Percentiles rank a stretch among this genome's conserved stretches.
phyloP scores from a whole-genome alignment of 306 rosid genomes.

The Prunus padus region DNA sequence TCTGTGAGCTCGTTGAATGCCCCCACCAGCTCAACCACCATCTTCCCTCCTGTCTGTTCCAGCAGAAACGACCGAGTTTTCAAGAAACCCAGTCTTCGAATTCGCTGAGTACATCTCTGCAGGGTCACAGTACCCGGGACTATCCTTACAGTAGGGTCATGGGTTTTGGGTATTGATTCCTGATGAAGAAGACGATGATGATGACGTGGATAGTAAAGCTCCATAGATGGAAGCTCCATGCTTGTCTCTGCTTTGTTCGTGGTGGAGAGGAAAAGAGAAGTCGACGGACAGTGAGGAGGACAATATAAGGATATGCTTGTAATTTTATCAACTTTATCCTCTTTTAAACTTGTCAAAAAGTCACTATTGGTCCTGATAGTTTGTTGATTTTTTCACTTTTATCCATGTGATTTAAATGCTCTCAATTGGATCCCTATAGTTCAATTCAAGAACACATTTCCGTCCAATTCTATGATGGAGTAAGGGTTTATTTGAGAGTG shows the following conservation, averaged over 20 bases:
- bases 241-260: not conserved
- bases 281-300: not conserved
- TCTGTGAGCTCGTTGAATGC: conserved; percentile 78
- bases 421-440: too few species aligned
- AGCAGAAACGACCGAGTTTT: conserved; percentile 10
- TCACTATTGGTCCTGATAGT: too few species aligned
- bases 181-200: not conserved
- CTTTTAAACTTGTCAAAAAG: not conserved
- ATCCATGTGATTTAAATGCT: too few species aligned
- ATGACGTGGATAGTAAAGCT: conserved; percentile 10
- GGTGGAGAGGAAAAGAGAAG: not conserved
- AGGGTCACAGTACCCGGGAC: not conserved
- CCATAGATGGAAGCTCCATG: not conserved
- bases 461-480: too few species aligned
- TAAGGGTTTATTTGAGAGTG: too few species aligned
- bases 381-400: too few species aligned
- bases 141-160: not conserved
- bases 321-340: not conserved
- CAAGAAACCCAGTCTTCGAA: not conserved
- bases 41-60: conserved; percentile 70
- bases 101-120: not conserved
- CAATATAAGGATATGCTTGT: not conserved
- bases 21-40: conserved; percentile 90
- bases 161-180: not conserved
- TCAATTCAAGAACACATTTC: too few species aligned